Evolutionary conservation across 495 filamentous ascomycete species (phyloP), one percentile per base, ranked within the genome.

Genomic region (Glonium stellatum): DNA sequence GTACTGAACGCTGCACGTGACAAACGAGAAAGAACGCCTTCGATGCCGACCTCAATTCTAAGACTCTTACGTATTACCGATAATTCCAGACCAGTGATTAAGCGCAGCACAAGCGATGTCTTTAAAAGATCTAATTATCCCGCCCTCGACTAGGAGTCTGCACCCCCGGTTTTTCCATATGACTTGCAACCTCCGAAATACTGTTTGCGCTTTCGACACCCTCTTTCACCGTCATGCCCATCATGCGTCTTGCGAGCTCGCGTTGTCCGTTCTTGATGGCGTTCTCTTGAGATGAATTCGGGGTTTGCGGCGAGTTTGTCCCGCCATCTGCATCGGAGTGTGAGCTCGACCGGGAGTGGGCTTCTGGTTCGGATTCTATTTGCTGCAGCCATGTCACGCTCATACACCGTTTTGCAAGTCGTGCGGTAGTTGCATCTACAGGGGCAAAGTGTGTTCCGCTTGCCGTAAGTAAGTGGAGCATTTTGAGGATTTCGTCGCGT

Each of bases 401-500:
- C 41, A 82, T 79, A 62, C 93, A 95, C 31, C 95, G 84, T 23
- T 83, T 78, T 12, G 95, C 88, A 15, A 98, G 83, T 22, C 92
- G 81, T 31, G 87, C 70, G 0, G 95, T 97, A 0, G 95, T 97
- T 51, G 90, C 87, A 63, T 98, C 93, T 4, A 87, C 86, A 0
- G 93, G 92, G 47, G 86, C 87, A 66, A 97, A 98, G 72, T 98
- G 95, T 25, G 79, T 80, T 55, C 84, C 67, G 19, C 60, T 62
- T 8, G 31, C 66, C 23, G 63, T 74, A 39, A 98, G 79, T 18
- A 90, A 78, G 48, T 79, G 80, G 5, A 97, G 80, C 22, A 95
- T 75, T 59, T 80, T 85, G 51, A 84, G 78, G 22, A 97, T 79
- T 62, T 96, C 90, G n/a, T 90, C 83, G 21, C 84, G 83, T 70